phyloP scores from a whole-genome alignment of 495 filamentous ascomycete genomes.

The Penicillium maclennaniae region DNA sequence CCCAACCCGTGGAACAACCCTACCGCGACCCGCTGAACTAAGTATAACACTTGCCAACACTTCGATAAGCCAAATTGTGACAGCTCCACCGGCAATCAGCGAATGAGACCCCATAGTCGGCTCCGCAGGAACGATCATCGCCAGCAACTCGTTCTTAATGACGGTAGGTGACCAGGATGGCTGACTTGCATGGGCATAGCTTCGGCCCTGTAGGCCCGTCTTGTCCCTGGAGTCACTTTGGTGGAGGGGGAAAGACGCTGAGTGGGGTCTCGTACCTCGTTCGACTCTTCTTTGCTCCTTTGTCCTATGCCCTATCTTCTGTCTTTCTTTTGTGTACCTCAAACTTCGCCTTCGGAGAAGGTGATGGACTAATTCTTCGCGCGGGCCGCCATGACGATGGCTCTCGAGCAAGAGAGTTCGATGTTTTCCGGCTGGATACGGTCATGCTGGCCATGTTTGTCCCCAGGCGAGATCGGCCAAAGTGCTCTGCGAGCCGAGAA shows the following conservation, averaged over 20 bases:
- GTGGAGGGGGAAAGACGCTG: constrained; percentile 7
- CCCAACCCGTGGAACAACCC: constrained; percentile 8
- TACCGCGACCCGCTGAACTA: neutral
- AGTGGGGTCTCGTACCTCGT: constrained; percentile 18
- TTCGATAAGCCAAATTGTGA: constrained; percentile 24
- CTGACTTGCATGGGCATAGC: constrained; percentile 18
- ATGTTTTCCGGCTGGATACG: constrained; percentile 42
- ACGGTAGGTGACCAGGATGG: constrained; percentile 7
- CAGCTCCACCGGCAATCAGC: constrained; percentile 17
- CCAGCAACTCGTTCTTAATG: constrained; percentile 7
- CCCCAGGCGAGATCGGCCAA: constrained; percentile 25
- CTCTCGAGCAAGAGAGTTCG: constrained; percentile 41
- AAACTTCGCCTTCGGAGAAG: constrained; percentile 14
- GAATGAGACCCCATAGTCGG: constrained; percentile 10
- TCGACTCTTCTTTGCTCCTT: constrained; percentile 12
- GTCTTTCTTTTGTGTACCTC: constrained; percentile 11
- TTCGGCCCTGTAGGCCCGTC: constrained; percentile 2
- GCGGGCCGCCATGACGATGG: constrained; percentile 44
- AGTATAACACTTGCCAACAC: neutral
- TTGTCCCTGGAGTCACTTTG: constrained; percentile 17
- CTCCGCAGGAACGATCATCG: constrained; percentile 13
- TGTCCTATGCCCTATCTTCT: constrained; percentile 7
- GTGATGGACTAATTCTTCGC: constrained; percentile 34
- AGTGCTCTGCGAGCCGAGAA: constrained; percentile 22
- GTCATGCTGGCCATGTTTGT: constrained; percentile 39